Evolutionary conservation across 352 stramenopile genomes (phyloP).

Genomic region (Globisporangium apiculatum): DNA sequence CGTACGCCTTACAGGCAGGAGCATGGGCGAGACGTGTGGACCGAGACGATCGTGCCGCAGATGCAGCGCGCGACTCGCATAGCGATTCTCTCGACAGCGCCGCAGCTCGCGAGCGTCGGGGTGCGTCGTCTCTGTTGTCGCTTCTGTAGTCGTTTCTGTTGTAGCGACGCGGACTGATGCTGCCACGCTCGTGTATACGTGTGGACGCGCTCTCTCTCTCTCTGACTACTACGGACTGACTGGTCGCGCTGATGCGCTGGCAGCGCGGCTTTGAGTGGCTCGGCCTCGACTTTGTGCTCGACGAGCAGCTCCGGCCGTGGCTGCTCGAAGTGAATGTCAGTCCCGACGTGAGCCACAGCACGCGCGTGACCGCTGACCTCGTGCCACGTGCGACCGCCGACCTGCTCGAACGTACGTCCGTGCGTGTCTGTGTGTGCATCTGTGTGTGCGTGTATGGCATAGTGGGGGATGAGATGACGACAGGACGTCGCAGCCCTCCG

Average conservation of each 20-base stretch:
- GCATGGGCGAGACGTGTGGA: constrained; percentile 42
- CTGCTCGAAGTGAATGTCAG: constrained; percentile 86
- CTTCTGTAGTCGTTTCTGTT: not conserved
- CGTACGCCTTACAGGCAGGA: constrained; percentile 11
- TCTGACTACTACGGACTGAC: not conserved
- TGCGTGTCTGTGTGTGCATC: too few relatives aligned
- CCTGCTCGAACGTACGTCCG: constrained; percentile 33
- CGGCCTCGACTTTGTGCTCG: constrained; percentile 78
- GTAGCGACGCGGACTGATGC: not conserved
- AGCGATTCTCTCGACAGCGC: constrained; percentile 30
- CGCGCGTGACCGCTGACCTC: constrained; percentile 36
- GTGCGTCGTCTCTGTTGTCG: constrained; percentile 20
- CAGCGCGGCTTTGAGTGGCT: constrained; percentile 83
- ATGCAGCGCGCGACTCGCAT: constrained; percentile 43
- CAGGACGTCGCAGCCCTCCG: too few relatives aligned
- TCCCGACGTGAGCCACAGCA: constrained; percentile 82
- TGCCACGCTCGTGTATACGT: not conserved
- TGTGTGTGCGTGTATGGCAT: too few relatives aligned
- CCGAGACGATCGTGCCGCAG: constrained; percentile 32
- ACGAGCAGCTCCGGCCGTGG: constrained; percentile 46
- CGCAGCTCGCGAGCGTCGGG: constrained; percentile 41
- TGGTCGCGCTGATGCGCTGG: not conserved
- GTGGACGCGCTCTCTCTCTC: not conserved
- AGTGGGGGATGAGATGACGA: too few relatives aligned
- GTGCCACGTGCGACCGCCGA: constrained; percentile 47